Evolutionary conservation across 2,329 filamentous ascomycete genomes (phyloP), one percentile per base, ranked within the genome.

Genomic region (Epichloe gansuensis): DNA sequence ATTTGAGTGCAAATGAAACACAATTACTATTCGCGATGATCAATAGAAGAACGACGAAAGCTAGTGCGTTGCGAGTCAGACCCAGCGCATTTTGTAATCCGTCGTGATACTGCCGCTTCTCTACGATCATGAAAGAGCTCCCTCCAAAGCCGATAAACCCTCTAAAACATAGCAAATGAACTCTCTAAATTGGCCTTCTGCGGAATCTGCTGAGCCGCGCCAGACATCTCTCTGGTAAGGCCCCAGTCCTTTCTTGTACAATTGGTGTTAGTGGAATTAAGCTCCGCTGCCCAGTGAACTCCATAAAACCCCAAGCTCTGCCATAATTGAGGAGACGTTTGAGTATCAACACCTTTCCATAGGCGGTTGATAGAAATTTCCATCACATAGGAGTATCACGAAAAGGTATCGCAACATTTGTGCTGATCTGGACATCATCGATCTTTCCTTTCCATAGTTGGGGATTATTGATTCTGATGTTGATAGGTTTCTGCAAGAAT

Each of bases 251-350:
- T 67, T 12, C 59, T 60, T 13, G 54, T 53, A 9, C 58, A 59
- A 17, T 56, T 58, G 15, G 56, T 53, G 13, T 52, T 62, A 23
- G 56, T 51, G 44, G 62, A 55, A 46, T 68, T 68, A 37, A 69
- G 58, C 39, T 59, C 62, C 47, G 66, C 67, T n/a, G 69, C 67
- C 69, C 69, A 71, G 46, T 69, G 62, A 45, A 56, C 54, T 13
- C 63, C 67, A 54, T 64, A 65, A 15, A 69, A 48, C 37, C 67
- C 63, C 21, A 70, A 52, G 1, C 61, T 61, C 63, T 63, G 68
- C 43, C 58, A 63, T 8, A 58, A 52, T 9, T 63, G 56, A 9
- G 65, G 57, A 5, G 53, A 4, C 5, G 17, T 23, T n/a, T 50
- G 15, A 7, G 58, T 52, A 15, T 55, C 46, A 46, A 58, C 13